Conservation (phyloP, 1,284 basidiomycete species). For the Lignosus rhinocerotis region DNA sequence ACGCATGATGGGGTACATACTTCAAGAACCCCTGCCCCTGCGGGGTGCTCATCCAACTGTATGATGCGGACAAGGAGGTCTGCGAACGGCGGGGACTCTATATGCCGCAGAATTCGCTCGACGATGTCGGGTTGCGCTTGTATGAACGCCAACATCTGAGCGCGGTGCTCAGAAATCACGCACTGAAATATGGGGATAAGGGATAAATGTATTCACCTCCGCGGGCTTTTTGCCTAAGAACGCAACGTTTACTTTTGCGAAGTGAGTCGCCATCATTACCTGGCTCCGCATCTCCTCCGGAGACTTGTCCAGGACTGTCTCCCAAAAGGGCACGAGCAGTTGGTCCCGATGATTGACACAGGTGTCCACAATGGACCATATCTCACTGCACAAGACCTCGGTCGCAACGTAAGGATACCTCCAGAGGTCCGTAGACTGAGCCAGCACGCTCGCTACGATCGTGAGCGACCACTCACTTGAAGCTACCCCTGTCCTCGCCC, state of each 20-base stretch:
- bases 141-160: conserved; percentile 91
- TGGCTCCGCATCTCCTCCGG: conserved; percentile 79
- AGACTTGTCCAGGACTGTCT: conserved; percentile 79
- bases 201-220: conserved; percentile 62
- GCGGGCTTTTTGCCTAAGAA: conserved; percentile 87
- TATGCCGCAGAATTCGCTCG: conserved; percentile 81
- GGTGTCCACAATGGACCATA: conserved; percentile 93
- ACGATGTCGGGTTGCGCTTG: conserved; percentile 82
- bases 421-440: conserved; percentile 7
- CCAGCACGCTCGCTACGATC: conserved; percentile 1
- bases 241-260: conserved; percentile 86
- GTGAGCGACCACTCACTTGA: conserved; percentile 60
- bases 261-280: conserved; percentile 78
- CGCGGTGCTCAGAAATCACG: conserved; percentile 31
- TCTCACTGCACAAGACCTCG: conserved; percentile 94
- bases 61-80: conserved; percentile 93
- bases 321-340: conserved; percentile 89
- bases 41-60: conserved; percentile 87
- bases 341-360: conserved; percentile 75
- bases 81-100: conserved; percentile 90
- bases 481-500: conserved; percentile 69
- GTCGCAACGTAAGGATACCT: conserved; percentile 95
- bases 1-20: conserved; percentile 51
- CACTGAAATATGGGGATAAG: conserved; percentile 25
- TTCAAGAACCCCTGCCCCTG: conserved; percentile 82